Percentiles rank a stretch among this genome's conserved stretches.
Evolutionary conservation across 2,329 filamentous ascomycete genomes (phyloP).

Genomic region (Cyphellophora europaea): DNA sequence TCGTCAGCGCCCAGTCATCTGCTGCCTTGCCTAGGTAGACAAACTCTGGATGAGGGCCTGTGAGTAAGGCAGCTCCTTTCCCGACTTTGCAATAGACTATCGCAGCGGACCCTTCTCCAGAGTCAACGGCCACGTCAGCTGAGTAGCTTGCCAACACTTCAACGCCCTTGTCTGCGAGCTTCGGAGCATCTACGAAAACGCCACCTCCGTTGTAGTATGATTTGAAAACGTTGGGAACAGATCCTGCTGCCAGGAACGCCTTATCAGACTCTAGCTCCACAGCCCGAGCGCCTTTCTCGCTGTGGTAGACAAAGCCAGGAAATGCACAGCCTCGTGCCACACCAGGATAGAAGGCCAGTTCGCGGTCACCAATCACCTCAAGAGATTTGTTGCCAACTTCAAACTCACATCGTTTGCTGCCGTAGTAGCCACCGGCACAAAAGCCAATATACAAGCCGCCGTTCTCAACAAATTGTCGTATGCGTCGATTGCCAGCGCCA

Average conservation of each 20-base stretch:
- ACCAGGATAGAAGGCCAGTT: conserved; percentile 82
- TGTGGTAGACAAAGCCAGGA: conserved; percentile 79
- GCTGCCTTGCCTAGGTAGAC: conserved; percentile 21
- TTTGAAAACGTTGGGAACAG: conserved; percentile 53
- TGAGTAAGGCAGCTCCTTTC: conserved; percentile 68
- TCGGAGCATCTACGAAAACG: conserved; percentile 73
- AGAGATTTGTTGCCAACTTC: conserved; percentile 73
- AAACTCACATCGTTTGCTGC: conserved; percentile 72
- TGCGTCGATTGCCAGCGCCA: conserved; percentile 75
- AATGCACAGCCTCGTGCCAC: conserved; percentile 80
- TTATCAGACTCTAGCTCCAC: conserved; percentile 57
- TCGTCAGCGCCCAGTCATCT: conserved; percentile 19
- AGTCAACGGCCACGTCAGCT: conserved; percentile 65
- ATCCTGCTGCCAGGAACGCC: conserved; percentile 44
- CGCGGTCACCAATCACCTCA: conserved; percentile 76
- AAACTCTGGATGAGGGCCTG: conserved; percentile 87
- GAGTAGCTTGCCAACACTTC: conserved; percentile 75
- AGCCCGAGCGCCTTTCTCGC: conserved; percentile 72
- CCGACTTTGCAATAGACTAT: conserved; percentile 77
- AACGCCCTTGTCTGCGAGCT: conserved; percentile 53
- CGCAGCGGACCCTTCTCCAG: conserved; percentile 64
- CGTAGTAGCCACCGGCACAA: conserved; percentile 93
- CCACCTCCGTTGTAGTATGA: conserved; percentile 94
- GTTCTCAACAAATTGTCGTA: conserved; percentile 72
- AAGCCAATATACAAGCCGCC: conserved; percentile 85